Evolutionary conservation across 768 basidiomycete genomes (phyloP).

Genomic region (Tricholoma saponaceum): DNA sequence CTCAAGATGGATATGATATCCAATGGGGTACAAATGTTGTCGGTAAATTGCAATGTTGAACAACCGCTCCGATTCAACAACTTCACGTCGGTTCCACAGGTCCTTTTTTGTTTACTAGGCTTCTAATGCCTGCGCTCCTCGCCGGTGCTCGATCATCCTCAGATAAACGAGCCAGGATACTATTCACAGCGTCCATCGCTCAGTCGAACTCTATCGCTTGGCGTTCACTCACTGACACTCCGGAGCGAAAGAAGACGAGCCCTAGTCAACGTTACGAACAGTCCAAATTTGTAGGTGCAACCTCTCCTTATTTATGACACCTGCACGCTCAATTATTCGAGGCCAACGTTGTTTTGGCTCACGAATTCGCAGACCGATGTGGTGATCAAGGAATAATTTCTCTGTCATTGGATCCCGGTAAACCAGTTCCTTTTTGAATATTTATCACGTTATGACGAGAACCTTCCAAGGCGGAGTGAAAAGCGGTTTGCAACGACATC

Average conservation of each 20-base stretch:
- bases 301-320: not conserved
- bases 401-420: slow-evolving; percentile 42
- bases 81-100: slow-evolving; percentile 23
- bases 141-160: slow-evolving; percentile 33
- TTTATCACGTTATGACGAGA: slow-evolving; percentile 2
- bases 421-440: slow-evolving; percentile 10
- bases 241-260: slow-evolving; percentile 19
- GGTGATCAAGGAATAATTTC: slow-evolving; percentile 44
- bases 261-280: slow-evolving; percentile 25
- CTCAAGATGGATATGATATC: slow-evolving; percentile 48
- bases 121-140: slow-evolving; percentile 45
- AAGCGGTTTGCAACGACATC: slow-evolving; percentile 25
- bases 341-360: slow-evolving; percentile 41
- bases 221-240: slow-evolving; percentile 35
- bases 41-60: slow-evolving; percentile 24
- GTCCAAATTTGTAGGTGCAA: slow-evolving; percentile 41
- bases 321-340: slow-evolving; percentile 10
- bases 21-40: slow-evolving; percentile 56
- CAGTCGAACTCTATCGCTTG: slow-evolving; percentile 32
- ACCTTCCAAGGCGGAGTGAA: slow-evolving; percentile 20
- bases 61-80: not conserved
- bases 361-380: slow-evolving; percentile 45
- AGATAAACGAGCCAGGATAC: slow-evolving; percentile 41
- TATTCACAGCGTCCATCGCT: slow-evolving; percentile 41
- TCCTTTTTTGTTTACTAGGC: slow-evolving; percentile 45